Percentiles rank a stretch among this genome's conserved stretches.
These are phyloP conservation scores for Polymyxa betae DNA, from an alignment of 208 protist genomes.

Conservation along the genomic window DNA sequence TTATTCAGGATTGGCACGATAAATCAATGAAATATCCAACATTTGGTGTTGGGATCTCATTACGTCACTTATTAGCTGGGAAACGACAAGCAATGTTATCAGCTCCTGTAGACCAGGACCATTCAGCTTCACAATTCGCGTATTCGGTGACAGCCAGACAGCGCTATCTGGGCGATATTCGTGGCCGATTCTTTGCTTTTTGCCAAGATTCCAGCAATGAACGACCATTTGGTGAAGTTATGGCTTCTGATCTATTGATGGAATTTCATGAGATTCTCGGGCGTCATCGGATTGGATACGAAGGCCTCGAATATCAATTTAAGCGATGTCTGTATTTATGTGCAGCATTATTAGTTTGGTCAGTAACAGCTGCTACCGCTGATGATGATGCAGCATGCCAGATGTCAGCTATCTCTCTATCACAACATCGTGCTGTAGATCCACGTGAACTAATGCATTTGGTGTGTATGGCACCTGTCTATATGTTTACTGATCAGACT, in stretches of 20 bases:
- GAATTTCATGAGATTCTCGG: not conserved
- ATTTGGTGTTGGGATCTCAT: not conserved
- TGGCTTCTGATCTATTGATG: not conserved
- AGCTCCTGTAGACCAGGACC: not conserved
- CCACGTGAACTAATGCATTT: constrained; percentile 39
- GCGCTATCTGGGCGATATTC: constrained; percentile 19
- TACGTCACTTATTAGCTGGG: not conserved
- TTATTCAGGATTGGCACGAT: constrained; percentile 35
- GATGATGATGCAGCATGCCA: not conserved
- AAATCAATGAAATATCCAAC: not conserved
- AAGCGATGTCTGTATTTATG: not conserved
- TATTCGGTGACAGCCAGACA: not conserved
- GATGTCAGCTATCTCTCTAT: not conserved
- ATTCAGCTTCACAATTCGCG: not conserved
- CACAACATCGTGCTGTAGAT: not conserved
- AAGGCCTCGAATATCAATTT: not conserved
- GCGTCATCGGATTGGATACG: not conserved
- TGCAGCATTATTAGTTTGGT: constrained; percentile 12
- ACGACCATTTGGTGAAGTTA: not conserved
- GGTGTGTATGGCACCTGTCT: constrained; percentile 22
- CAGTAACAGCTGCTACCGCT: not conserved
- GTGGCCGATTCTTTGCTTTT: not conserved
- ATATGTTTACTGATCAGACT: constrained; percentile 6
- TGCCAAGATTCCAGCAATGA: not conserved
- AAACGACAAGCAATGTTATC: not conserved